These are phyloP conservation scores for Bipolaris zeicola DNA, from an alignment of 2,329 filamentous ascomycete species.

Conservation along the genomic window DNA sequence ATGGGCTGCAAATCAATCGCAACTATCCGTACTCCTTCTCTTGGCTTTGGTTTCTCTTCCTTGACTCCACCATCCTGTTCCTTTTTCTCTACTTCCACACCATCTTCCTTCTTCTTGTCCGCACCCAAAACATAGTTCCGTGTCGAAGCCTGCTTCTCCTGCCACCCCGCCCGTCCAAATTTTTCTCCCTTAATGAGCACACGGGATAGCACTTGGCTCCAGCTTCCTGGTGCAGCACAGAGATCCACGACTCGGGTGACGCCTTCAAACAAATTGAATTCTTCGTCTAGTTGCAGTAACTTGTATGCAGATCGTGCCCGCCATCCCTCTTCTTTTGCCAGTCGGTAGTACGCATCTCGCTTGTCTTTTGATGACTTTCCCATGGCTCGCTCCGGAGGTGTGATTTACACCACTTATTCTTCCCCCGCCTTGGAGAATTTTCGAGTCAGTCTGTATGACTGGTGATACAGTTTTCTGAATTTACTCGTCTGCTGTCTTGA, in stretches of 20 bases:
- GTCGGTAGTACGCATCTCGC: constrained; percentile 94
- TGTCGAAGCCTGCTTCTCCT: constrained; percentile 77
- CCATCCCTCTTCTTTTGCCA: constrained; percentile 99
- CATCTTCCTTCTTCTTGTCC: constrained; percentile 14
- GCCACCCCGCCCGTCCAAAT: constrained; percentile 84
- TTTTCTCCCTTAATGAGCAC: constrained; percentile 92
- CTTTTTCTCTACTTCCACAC: constrained; percentile 10
- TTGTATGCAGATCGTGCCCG: constrained; percentile 96
- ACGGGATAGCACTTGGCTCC: constrained; percentile 94
- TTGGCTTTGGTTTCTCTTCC: constrained; percentile 49
- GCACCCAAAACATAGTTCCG: constrained; percentile 62
- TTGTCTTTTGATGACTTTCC: constrained; percentile 99
- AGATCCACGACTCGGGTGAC: constrained; percentile 94
- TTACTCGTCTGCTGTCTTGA: not conserved
- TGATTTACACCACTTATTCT: not conserved
- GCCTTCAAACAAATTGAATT: constrained; percentile 90
- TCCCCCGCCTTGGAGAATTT: not conserved
- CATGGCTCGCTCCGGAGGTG: constrained; percentile 58
- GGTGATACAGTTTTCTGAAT: not conserved
- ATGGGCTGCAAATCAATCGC: constrained; percentile 96
- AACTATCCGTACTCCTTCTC: constrained; percentile 86
- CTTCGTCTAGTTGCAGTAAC: constrained; percentile 91
- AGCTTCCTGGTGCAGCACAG: constrained; percentile 93
- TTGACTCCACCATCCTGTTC: constrained; percentile 7
- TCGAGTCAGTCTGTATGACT: not conserved